Percentiles rank a stretch among this genome's conserved stretches.
phyloP scores from a whole-genome alignment of 441 rosid species.

The Syzygium malaccense region DNA sequence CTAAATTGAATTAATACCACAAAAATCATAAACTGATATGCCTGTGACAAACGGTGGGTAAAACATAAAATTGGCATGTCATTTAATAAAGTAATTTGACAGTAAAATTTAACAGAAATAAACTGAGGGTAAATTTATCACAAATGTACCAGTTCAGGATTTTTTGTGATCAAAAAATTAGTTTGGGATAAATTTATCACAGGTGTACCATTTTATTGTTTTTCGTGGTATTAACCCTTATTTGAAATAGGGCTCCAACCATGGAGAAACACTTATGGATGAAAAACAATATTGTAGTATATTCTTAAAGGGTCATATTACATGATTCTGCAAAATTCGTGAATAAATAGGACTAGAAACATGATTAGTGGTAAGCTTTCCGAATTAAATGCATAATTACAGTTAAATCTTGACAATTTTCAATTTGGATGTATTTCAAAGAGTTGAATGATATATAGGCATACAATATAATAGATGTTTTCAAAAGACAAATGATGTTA shows the following conservation, averaged over 20 bases:
- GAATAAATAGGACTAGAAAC: neutral
- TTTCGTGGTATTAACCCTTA: neutral
- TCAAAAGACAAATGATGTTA: neutral
- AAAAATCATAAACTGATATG: no score
- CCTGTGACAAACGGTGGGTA: no score
- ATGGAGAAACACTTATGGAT: neutral
- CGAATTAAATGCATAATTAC: neutral
- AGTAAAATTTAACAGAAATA: no score
- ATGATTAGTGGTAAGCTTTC: neutral
- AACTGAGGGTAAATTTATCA: no score
- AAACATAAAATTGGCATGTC: no score
- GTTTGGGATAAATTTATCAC: no score
- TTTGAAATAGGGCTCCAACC: neutral
- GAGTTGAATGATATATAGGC: neutral
- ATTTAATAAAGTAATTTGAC: no score
- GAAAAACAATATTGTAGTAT: neutral
- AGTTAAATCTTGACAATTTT: neutral
- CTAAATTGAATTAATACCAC: no score
- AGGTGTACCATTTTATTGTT: accelerated
- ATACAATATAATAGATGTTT: no score
- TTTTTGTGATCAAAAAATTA: no score
- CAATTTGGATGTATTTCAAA: neutral
- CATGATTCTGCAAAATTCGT: neutral
- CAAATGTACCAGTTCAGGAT: accelerated
- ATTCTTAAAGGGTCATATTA: neutral